phyloP scores from a whole-genome alignment of 1,284 basidiomycete genomes.

The Afroboletus lepidellus region DNA sequence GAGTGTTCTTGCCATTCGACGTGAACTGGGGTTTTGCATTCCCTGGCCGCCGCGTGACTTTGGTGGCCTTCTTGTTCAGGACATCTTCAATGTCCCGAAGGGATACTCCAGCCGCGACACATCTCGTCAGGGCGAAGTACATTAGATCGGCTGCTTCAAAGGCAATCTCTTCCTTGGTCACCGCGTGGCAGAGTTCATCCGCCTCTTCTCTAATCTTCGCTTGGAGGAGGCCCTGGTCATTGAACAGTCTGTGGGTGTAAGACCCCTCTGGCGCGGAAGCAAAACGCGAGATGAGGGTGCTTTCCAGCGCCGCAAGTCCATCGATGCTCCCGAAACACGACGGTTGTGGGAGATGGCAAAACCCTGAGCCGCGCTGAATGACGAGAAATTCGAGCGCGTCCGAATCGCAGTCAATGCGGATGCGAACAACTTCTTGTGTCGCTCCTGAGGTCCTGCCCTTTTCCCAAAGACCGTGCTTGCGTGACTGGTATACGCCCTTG shows the following conservation, averaged over 20 bases:
- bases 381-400: slow-evolving; percentile 94
- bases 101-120: slow-evolving; percentile 81
- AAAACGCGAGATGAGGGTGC: slow-evolving; percentile 74
- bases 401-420: slow-evolving; percentile 89
- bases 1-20: slow-evolving; percentile 34
- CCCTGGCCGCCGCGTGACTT: slow-evolving; percentile 86
- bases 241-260: slow-evolving; percentile 90
- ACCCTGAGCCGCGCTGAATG: slow-evolving; percentile 86
- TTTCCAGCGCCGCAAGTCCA: slow-evolving; percentile 84
- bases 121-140: slow-evolving; percentile 92
- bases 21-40: slow-evolving; percentile 92
- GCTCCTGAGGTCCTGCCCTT: slow-evolving; percentile 97
- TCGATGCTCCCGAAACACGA: slow-evolving; percentile 84
- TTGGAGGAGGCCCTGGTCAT: slow-evolving; percentile 76
- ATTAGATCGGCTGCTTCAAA: slow-evolving; percentile 96
- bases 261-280: slow-evolving; percentile 83
- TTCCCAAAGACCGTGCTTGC: slow-evolving; percentile 94
- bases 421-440: slow-evolving; percentile 83
- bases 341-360: slow-evolving; percentile 86
- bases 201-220: slow-evolving; percentile 99
- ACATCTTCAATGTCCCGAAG: slow-evolving; percentile 85
- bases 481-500: slow-evolving; percentile 94
- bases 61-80: slow-evolving; percentile 85
- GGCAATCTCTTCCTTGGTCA: slow-evolving; percentile 82
- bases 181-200: slow-evolving; percentile 89